phyloP scores from a whole-genome alignment of 1,284 basidiomycete genomes.

The Fomitiporia mediterranea region DNA sequence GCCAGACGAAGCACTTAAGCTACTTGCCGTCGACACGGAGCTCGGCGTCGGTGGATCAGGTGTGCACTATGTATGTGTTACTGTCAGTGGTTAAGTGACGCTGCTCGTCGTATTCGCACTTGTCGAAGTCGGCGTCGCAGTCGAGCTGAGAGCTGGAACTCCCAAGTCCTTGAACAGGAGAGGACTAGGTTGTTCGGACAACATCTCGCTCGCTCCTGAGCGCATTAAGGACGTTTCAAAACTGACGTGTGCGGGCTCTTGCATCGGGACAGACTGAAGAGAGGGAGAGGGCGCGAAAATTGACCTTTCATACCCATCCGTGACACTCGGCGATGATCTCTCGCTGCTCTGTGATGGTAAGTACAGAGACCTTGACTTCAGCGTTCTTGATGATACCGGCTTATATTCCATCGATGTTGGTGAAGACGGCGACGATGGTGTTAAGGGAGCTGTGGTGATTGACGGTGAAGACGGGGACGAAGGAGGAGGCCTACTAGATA shows the following conservation, averaged over 20 bases:
- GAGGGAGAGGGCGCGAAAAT: slow-evolving; percentile 65
- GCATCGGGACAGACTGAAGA: slow-evolving; percentile 48
- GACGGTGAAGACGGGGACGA: slow-evolving; percentile 18
- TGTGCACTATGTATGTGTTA: slow-evolving; percentile 20
- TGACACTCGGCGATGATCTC: slow-evolving; percentile 37
- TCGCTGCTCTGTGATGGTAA: slow-evolving; percentile 16
- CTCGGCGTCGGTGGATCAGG: slow-evolving; percentile 36
- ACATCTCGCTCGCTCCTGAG: slow-evolving; percentile 24
- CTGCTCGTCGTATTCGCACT: slow-evolving; percentile 2
- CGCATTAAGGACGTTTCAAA: slow-evolving; percentile 49
- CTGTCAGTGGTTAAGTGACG: neutral
- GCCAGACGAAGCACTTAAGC: neutral
- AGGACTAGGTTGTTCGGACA: slow-evolving; percentile 6
- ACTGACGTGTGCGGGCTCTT: slow-evolving; percentile 54
- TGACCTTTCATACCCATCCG: slow-evolving; percentile 62
- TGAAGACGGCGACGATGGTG: slow-evolving; percentile 19
- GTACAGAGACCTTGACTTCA: slow-evolving; percentile 10
- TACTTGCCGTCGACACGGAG: slow-evolving; percentile 1
- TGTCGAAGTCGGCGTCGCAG: slow-evolving; percentile 10
- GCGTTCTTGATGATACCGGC: slow-evolving; percentile 7
- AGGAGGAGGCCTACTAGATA: neutral
- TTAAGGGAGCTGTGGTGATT: neutral
- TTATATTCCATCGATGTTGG: neutral
- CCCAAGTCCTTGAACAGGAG: slow-evolving; percentile 8
- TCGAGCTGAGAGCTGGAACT: neutral